Percentiles rank a stretch among this genome's conserved stretches.
These are phyloP conservation scores for Urostyla sp. DNA, from an alignment of 73 alveolate species.

Conservation along the genomic window DNA sequence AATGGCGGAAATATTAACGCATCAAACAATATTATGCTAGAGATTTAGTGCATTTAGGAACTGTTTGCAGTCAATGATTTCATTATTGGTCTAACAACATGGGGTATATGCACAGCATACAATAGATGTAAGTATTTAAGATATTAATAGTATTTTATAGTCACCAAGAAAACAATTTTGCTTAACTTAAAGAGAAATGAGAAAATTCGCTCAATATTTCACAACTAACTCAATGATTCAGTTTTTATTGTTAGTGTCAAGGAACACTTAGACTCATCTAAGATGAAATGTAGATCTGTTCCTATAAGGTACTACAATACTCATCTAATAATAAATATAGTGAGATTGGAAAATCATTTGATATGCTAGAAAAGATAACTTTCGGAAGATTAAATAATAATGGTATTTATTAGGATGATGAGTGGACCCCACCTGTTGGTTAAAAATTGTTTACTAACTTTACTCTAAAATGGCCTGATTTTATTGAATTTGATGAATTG, in stretches of 20 bases:
- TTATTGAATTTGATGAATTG: conserved; percentile 64
- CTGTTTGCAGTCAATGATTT: conserved; percentile 10
- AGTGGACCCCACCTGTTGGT: too few relatives aligned
- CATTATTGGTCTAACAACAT: not conserved
- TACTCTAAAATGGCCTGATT: conserved; percentile 62
- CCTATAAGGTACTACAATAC: conserved; percentile 2
- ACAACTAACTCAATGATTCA: conserved; percentile 54
- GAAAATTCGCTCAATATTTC: conserved; percentile 47
- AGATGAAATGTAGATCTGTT: conserved; percentile 54
- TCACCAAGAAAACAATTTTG: not conserved
- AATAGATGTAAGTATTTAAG: conserved; percentile 2
- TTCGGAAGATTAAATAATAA: too few relatives aligned
- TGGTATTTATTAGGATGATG: too few relatives aligned
- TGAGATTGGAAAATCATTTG: not conserved
- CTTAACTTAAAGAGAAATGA: conserved; percentile 6
- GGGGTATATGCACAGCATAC: conserved; percentile 40
- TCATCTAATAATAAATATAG: too few relatives aligned
- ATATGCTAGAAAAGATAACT: too few relatives aligned
- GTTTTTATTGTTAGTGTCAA: conserved; percentile 55
- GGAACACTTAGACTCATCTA: conserved; percentile 43
- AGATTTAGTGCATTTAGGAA: too few relatives aligned
- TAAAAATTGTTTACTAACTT: conserved; percentile 28
- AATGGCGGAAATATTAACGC: too few relatives aligned
- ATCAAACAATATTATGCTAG: too few relatives aligned
- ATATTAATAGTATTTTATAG: not conserved